These are phyloP conservation scores for Globisporangium okanoganense DNA, from an alignment of 352 stramenopile genomes.

Conservation along the genomic window DNA sequence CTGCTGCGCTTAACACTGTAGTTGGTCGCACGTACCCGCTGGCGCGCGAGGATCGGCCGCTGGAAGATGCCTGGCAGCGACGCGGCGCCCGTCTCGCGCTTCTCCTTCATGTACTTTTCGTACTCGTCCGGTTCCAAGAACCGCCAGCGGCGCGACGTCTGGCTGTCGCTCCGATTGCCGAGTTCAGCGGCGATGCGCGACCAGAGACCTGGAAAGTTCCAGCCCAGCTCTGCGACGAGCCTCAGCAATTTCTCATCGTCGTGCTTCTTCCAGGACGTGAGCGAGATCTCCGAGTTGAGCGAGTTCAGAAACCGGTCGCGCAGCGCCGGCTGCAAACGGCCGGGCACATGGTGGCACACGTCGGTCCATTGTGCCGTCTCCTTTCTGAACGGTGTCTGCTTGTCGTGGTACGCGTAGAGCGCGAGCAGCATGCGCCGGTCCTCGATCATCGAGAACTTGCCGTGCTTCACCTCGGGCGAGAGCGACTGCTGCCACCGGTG, in stretches of 20 bases:
- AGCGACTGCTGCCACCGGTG: constrained; percentile 72
- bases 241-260: constrained; percentile 45
- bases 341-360: constrained; percentile 56
- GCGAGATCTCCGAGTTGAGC: constrained; percentile 62
- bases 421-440: constrained; percentile 62
- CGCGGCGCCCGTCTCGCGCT: constrained; percentile 14
- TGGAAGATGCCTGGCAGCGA: constrained; percentile 46
- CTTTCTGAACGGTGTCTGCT: constrained; percentile 36
- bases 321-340: constrained; percentile 44
- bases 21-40: constrained; percentile 8
- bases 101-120: constrained; percentile 22
- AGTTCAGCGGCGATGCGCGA: constrained; percentile 37
- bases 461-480: constrained; percentile 52
- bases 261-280: constrained; percentile 45
- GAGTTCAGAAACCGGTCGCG: constrained; percentile 69
- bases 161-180: constrained; percentile 44
- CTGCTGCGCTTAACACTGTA: constrained; percentile 30
- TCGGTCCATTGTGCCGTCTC: constrained; percentile 56
- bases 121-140: constrained; percentile 34
- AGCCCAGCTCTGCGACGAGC: constrained; percentile 33
- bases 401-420: constrained; percentile 48
- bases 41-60: constrained; percentile 29
- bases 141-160: constrained; percentile 42
- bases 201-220: constrained; percentile 36
- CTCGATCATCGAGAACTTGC: constrained; percentile 73